Evolutionary conservation across 2,329 filamentous ascomycete genomes (phyloP).

Genomic region (Uncinocarpus reesii): DNA sequence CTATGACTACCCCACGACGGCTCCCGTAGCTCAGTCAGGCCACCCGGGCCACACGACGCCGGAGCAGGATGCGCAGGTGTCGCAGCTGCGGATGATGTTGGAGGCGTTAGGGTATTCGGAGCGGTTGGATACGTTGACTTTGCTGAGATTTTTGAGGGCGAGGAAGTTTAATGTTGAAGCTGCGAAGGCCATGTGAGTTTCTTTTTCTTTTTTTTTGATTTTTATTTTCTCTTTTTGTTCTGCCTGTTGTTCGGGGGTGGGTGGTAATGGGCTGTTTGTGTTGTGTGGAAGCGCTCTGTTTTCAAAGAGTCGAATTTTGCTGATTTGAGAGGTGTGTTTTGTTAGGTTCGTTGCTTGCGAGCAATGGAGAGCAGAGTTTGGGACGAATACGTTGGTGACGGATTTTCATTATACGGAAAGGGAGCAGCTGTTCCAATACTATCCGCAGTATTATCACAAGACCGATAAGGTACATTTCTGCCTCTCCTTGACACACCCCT

Average conservation of each 20-base stretch:
- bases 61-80: slow-evolving; percentile 79
- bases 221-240: background rate
- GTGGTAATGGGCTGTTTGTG: background rate
- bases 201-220: slow-evolving; percentile 3
- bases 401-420: slow-evolving; percentile 85
- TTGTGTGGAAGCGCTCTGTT: background rate
- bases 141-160: slow-evolving; percentile 86
- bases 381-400: slow-evolving; percentile 69
- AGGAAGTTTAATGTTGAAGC: slow-evolving; percentile 85
- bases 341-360: slow-evolving; percentile 80
- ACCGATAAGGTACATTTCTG: slow-evolving; percentile 40
- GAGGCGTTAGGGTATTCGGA: slow-evolving; percentile 74
- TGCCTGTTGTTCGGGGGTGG: background rate
- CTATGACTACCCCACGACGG: slow-evolving; percentile 81
- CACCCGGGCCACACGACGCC: slow-evolving; percentile 80
- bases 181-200: slow-evolving; percentile 74
- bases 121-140: slow-evolving; percentile 79
- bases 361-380: slow-evolving; percentile 79
- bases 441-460: slow-evolving; percentile 98
- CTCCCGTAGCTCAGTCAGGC: slow-evolving; percentile 59
- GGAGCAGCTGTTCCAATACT: slow-evolving; percentile 72
- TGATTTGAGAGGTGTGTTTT: slow-evolving; percentile 10
- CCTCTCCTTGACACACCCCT: background rate
- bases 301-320: background rate
- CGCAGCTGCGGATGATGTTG: slow-evolving; percentile 73